Evolutionary conservation across 1,284 basidiomycete genomes (phyloP).

Genomic region (Phellinidium pouzarii): DNA sequence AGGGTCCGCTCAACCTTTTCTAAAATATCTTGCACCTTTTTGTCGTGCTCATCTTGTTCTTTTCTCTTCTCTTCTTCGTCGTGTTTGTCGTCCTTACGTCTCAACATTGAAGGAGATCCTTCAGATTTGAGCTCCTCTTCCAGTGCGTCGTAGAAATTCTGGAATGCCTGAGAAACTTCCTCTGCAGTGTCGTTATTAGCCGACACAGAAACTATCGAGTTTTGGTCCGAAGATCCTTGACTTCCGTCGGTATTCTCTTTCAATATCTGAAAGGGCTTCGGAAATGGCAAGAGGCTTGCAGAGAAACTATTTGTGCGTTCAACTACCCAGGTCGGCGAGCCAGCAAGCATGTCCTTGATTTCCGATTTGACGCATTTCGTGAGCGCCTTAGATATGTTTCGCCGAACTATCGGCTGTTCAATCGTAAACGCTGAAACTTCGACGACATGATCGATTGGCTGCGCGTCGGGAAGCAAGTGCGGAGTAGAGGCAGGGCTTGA

Average conservation of each 20-base stretch:
- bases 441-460: slow-evolving; percentile 31
- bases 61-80: slow-evolving; percentile 29
- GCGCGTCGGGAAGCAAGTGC: slow-evolving; percentile 24
- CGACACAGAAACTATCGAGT: slow-evolving; percentile 26
- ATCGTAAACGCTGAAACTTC: slow-evolving; percentile 57
- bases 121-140: slow-evolving; percentile 43
- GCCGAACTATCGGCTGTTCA: slow-evolving; percentile 41
- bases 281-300: slow-evolving; percentile 42
- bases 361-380: slow-evolving; percentile 52
- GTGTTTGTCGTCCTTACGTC: slow-evolving; percentile 25
- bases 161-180: slow-evolving; percentile 53
- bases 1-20: slow-evolving; percentile 68
- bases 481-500: slow-evolving; percentile 29
- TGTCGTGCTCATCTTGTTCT: slow-evolving; percentile 32
- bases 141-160: slow-evolving; percentile 65
- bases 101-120: slow-evolving; percentile 24
- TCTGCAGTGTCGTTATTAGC: slow-evolving; percentile 39
- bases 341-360: slow-evolving; percentile 43
- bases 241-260: background rate
- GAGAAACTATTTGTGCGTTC: slow-evolving; percentile 58
- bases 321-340: slow-evolving; percentile 54
- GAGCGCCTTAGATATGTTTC: slow-evolving; percentile 54
- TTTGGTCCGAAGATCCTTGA: slow-evolving; percentile 10
- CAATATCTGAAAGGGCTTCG: slow-evolving; percentile 28
- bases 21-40: slow-evolving; percentile 47